These are phyloP conservation scores for Beauveria australis DNA, from an alignment of 2,329 filamentous ascomycete species.

Conservation along the genomic window DNA sequence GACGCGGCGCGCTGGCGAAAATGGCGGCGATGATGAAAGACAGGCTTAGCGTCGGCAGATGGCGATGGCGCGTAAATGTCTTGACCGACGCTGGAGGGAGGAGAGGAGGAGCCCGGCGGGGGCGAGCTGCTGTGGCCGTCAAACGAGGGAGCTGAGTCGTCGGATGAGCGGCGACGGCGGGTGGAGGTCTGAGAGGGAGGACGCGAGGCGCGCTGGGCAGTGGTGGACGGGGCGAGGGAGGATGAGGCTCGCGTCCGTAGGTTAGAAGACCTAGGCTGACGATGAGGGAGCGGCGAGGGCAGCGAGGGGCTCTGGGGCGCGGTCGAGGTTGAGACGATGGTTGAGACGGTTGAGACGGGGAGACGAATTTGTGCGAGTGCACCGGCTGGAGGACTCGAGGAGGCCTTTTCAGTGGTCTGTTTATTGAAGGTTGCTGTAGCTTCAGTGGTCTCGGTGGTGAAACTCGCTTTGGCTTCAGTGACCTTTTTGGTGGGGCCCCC, in stretches of 20 bases:
- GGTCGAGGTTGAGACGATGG: not conserved
- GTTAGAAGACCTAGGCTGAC: conserved; percentile 12
- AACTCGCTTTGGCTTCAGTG: not conserved
- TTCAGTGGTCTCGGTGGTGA: too few species aligned
- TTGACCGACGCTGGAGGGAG: not conserved
- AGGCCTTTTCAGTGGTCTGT: too few species aligned
- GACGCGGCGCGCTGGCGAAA: not conserved
- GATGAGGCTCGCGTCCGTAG: conserved; percentile 6
- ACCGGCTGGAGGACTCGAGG: not conserved
- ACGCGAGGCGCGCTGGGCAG: not conserved
- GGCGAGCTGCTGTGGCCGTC: not conserved
- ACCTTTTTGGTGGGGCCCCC: not conserved
- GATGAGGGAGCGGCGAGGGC: conserved; percentile 5
- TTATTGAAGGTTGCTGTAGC: too few species aligned
- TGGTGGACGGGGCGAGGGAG: conserved; percentile 8
- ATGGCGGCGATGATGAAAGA: not conserved
- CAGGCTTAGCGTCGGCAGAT: not conserved
- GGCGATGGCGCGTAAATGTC: not conserved
- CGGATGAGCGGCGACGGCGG: not conserved
- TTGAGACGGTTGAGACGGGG: conserved; percentile 2
- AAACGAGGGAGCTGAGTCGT: conserved; percentile 3
- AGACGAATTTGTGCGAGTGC: conserved; percentile 6
- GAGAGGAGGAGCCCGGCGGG: conserved; percentile 1
- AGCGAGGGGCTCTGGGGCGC: not conserved
- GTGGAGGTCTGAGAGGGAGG: not conserved